phyloP scores from a whole-genome alignment of 2,329 filamentous ascomycete species.

The Colletotrichum paranaense region DNA sequence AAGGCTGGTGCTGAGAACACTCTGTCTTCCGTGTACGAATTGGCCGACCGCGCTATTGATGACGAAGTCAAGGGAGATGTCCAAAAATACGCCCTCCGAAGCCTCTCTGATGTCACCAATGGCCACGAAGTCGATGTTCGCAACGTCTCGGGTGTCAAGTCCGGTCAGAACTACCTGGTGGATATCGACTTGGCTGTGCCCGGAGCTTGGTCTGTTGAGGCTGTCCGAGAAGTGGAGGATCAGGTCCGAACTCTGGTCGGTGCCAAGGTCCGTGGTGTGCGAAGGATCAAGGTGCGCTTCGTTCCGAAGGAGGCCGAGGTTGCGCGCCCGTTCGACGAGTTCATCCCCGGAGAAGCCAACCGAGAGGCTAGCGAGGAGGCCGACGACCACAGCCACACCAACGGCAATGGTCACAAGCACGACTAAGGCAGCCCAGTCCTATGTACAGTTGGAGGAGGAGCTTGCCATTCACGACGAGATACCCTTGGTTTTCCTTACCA shows the following conservation, averaged over 20 bases:
- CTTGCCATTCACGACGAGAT: conserved; percentile 34
- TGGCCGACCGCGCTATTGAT: conserved; percentile 92
- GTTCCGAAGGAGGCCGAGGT: conserved; percentile 72
- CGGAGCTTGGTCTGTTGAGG: conserved; percentile 78
- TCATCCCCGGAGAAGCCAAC: conserved; percentile 74
- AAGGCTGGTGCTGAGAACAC: conserved; percentile 92
- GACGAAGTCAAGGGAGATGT: conserved; percentile 82
- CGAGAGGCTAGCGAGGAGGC: conserved; percentile 70
- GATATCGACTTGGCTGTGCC: conserved; percentile 90
- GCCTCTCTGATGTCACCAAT: conserved; percentile 64
- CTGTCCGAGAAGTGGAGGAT: conserved; percentile 78
- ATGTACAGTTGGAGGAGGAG: conserved; percentile 23
- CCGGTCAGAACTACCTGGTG: conserved; percentile 94
- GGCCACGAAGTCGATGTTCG: conserved; percentile 75
- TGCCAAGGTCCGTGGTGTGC: conserved; percentile 82
- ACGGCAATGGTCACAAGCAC: conserved; percentile 43
- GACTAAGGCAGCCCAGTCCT: conserved; percentile 32
- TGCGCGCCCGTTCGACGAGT: conserved; percentile 77
- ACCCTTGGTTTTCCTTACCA: conserved; percentile 31
- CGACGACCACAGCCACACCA: conserved; percentile 54
- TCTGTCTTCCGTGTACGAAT: conserved; percentile 81
- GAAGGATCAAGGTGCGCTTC: conserved; percentile 86
- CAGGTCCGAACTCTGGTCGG: conserved; percentile 79
- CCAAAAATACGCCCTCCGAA: conserved; percentile 71
- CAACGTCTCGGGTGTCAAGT: conserved; percentile 90